Evolutionary conservation across 192 early-diverging fungal genomes (phyloP).

Genomic region (Backusella parvicylindrica): DNA sequence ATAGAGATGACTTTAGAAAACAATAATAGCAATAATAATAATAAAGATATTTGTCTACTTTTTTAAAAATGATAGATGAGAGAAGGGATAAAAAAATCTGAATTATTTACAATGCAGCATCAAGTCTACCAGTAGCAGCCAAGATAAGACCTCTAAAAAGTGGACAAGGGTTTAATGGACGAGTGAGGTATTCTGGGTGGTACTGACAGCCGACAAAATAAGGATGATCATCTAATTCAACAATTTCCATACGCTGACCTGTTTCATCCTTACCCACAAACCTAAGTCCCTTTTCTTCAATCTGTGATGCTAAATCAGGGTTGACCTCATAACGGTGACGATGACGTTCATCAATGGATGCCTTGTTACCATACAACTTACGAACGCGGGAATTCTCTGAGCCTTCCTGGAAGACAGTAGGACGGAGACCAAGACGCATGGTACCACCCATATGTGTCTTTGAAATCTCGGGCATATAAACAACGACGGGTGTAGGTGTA

Average conservation of each 20-base stretch:
- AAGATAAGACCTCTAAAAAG: constrained; percentile 91
- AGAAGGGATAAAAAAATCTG: neutral
- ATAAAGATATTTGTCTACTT: neutral
- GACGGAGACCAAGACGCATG: constrained; percentile 89
- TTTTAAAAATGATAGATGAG: neutral
- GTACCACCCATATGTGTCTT: constrained; percentile 92
- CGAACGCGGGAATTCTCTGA: constrained; percentile 64
- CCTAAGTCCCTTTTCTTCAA: constrained; percentile 78
- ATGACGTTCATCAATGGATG: constrained; percentile 82
- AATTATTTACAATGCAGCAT: constrained; percentile 33
- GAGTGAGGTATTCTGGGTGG: constrained; percentile 97
- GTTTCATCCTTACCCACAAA: constrained; percentile 95
- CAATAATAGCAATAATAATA: neutral
- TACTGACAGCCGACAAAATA: constrained; percentile 95
- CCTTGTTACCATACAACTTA: constrained; percentile 58
- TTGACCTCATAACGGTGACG: constrained; percentile 99
- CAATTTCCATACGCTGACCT: constrained; percentile 97
- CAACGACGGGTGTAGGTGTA: constrained; percentile 69
- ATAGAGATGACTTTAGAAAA: too few species aligned
- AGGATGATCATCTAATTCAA: constrained; percentile 85
- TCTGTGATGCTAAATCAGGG: constrained; percentile 67
- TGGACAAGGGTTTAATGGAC: constrained; percentile 88
- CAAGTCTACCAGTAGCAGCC: constrained; percentile 74
- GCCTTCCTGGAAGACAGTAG: constrained; percentile 74
- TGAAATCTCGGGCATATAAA: constrained; percentile 98